Conservation (phyloP, 768 basidiomycete species). For the button mushroom (Agaricus bisporus) region DNA sequence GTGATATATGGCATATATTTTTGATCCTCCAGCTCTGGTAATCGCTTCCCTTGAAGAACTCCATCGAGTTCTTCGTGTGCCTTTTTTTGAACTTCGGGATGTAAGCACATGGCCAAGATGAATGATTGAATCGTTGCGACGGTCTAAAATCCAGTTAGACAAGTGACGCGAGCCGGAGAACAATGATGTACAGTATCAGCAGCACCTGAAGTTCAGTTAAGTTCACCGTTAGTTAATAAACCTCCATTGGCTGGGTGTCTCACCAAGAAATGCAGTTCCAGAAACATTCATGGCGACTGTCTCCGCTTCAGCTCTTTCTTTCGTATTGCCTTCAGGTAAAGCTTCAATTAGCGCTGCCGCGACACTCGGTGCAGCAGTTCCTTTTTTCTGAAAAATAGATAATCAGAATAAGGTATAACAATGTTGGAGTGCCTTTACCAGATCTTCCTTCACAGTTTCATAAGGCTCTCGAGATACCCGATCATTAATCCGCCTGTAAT, state of each 20-base stretch:
- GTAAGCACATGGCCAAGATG: conserved; percentile 27
- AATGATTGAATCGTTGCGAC: conserved; percentile 25
- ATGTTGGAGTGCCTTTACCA: neutral
- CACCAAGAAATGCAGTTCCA: conserved; percentile 25
- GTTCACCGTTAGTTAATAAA: neutral
- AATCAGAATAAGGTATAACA: neutral
- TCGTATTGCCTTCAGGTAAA: neutral
- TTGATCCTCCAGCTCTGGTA: conserved; percentile 12
- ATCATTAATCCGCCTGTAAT: neutral
- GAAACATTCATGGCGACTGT: conserved; percentile 1
- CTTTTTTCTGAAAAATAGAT: neutral
- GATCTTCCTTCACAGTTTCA: conserved; percentile 2
- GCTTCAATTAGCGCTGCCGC: conserved; percentile 3
- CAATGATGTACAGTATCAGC: conserved; percentile 29
- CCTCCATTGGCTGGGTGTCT: neutral
- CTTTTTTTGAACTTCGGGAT: conserved; percentile 22
- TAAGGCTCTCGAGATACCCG: conserved; percentile 3
- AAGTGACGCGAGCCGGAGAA: neutral
- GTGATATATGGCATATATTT: conserved; percentile 12
- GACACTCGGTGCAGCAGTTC: conserved; percentile 3
- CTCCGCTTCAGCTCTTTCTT: neutral
- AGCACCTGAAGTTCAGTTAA: conserved; percentile 20
- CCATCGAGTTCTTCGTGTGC: conserved; percentile 14
- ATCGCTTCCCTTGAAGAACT: conserved; percentile 11
- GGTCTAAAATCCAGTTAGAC: conserved; percentile 15